phyloP scores from a whole-genome alignment of 257 asterid species.

The Primulina eburnea region DNA sequence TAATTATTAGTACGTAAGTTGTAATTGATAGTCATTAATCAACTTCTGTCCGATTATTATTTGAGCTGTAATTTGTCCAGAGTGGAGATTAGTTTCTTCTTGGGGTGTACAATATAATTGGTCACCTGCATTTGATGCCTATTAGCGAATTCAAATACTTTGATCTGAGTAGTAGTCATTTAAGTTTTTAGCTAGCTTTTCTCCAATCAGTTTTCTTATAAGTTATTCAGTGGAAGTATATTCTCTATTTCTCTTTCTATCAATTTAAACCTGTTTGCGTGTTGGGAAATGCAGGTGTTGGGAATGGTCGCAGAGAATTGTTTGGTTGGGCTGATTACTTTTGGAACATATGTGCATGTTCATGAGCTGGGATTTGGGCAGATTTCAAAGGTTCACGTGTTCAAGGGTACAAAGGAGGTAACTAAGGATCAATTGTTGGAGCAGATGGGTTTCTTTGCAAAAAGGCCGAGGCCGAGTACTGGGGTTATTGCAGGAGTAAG shows the following conservation, averaged over 20 bases:
- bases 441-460: slow-evolving; percentile 87
- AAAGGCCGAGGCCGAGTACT: slow-evolving; percentile 68
- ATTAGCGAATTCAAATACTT: neutral
- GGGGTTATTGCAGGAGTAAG: slow-evolving; percentile 96
- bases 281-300: slow-evolving; percentile 52
- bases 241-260: neutral
- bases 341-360: slow-evolving; percentile 87
- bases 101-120: no score
- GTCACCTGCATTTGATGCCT: neutral
- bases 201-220: slow-evolving; percentile 3
- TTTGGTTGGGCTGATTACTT: slow-evolving; percentile 85
- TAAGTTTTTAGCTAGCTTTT: neutral
- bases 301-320: slow-evolving; percentile 93
- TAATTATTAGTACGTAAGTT: neutral
- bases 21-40: slow-evolving; percentile 17
- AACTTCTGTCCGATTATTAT: slow-evolving; percentile 2
- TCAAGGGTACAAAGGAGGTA: slow-evolving; percentile 91
- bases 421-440: slow-evolving; percentile 90
- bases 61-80: slow-evolving; percentile 2
- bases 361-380: slow-evolving; percentile 94
- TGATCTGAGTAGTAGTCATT: neutral
- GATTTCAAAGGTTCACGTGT: slow-evolving; percentile 88
- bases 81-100: neutral
- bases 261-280: neutral
- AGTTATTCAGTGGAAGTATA: neutral